phyloP scores from a whole-genome alignment of 2,329 filamentous ascomycete species.

The Fusarium buxicola region DNA sequence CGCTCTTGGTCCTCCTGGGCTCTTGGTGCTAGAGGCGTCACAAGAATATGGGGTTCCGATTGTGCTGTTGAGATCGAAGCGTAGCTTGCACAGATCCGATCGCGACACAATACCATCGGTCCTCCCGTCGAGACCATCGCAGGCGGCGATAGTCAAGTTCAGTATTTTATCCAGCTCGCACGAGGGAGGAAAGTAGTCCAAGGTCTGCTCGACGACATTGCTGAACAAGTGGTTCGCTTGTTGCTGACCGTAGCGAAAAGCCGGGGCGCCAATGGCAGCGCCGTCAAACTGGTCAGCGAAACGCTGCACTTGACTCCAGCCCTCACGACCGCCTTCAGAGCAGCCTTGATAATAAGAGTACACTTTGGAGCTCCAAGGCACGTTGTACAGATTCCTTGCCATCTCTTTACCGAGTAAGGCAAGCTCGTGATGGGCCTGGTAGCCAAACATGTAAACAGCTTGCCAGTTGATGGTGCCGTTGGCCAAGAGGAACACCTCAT shows the following conservation, averaged over 20 bases:
- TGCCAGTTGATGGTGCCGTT: constrained; percentile 66
- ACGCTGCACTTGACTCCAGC: constrained; percentile 42
- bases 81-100: constrained; percentile 13
- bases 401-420: constrained; percentile 57
- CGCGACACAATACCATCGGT: constrained; percentile 7
- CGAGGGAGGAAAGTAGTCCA: constrained; percentile 52
- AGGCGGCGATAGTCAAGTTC: constrained; percentile 53
- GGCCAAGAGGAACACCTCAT: constrained; percentile 54
- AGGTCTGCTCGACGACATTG: constrained; percentile 52
- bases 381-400: constrained; percentile 54
- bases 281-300: constrained; percentile 31
- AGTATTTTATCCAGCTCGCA: constrained; percentile 63
- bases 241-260: constrained; percentile 53
- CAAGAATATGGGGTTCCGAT: constrained; percentile 52
- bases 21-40: constrained; percentile 31
- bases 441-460: constrained; percentile 61
- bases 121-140: constrained; percentile 13
- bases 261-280: constrained; percentile 25
- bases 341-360: constrained; percentile 66
- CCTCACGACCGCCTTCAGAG: constrained; percentile 61
- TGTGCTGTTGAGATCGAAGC: constrained; percentile 40
- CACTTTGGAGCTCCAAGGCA: constrained; percentile 44
- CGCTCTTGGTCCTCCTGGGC: not conserved
- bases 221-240: constrained; percentile 56
- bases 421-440: constrained; percentile 64